Percentiles rank a stretch among this genome's conserved stretches.
Conservation (phyloP, 805 yeast genomes). For the Torulaspora franciscae region DNA sequence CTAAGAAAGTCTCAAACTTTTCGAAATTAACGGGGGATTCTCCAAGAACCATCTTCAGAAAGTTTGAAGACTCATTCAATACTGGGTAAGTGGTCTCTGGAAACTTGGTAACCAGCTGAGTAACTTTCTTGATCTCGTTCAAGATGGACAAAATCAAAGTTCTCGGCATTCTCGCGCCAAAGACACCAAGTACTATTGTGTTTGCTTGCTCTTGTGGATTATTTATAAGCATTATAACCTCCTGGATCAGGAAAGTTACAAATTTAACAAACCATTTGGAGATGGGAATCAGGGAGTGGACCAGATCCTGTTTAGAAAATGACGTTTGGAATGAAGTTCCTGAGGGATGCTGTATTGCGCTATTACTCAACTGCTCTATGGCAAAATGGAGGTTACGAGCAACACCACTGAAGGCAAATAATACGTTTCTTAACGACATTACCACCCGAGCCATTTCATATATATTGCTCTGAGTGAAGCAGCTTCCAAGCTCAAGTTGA, state of each 20-base stretch:
- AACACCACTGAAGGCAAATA: slow-evolving; percentile 36
- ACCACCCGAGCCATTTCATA: slow-evolving; percentile 33
- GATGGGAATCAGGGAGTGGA: slow-evolving; percentile 65
- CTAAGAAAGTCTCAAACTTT: slow-evolving; percentile 54
- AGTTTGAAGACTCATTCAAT: slow-evolving; percentile 33
- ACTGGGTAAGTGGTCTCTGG: slow-evolving; percentile 47
- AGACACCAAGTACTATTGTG: slow-evolving; percentile 51
- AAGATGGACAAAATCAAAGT: slow-evolving; percentile 61
- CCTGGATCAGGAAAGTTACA: slow-evolving; percentile 67
- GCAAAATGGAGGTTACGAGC: slow-evolving; percentile 36
- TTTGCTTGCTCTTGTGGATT: slow-evolving; percentile 22
- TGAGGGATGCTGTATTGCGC: slow-evolving; percentile 42
- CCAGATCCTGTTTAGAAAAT: slow-evolving; percentile 55
- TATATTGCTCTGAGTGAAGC: slow-evolving; percentile 26
- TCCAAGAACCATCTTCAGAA: slow-evolving; percentile 28
- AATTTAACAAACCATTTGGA: slow-evolving; percentile 84
- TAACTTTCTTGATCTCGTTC: slow-evolving; percentile 58
- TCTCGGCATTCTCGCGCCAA: slow-evolving; percentile 66
- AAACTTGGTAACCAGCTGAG: slow-evolving; percentile 50
- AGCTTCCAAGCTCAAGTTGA: slow-evolving; percentile 34
- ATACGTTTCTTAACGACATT: slow-evolving; percentile 31
- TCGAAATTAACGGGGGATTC: slow-evolving; percentile 53
- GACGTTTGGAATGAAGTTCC: slow-evolving; percentile 46
- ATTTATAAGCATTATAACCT: slow-evolving; percentile 47
- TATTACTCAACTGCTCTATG: slow-evolving; percentile 33